phyloP scores from a whole-genome alignment of 2,329 filamentous ascomycete species.

The Curvularia verruculosa region DNA sequence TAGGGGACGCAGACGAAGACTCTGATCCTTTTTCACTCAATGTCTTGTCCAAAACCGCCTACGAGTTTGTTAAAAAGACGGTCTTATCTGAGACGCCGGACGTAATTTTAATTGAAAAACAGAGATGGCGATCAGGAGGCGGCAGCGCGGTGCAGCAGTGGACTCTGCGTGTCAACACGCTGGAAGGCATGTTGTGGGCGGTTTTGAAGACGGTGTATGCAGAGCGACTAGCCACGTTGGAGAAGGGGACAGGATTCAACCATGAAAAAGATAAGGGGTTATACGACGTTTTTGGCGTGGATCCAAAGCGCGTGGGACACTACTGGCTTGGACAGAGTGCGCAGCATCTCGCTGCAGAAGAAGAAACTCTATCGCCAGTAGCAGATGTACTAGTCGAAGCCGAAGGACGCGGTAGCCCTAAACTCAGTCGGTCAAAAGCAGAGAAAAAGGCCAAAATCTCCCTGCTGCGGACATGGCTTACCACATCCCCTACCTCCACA shows the following conservation, averaged over 20 bases:
- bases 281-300: slow-evolving; percentile 36
- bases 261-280: slow-evolving; percentile 2
- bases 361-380: neutral
- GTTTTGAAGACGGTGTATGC: slow-evolving; percentile 46
- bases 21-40: slow-evolving; percentile 59
- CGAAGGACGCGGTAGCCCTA: slow-evolving; percentile 26
- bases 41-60: slow-evolving; percentile 62
- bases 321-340: slow-evolving; percentile 43
- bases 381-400: neutral
- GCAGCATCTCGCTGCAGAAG: slow-evolving; percentile 7
- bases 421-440: slow-evolving; percentile 48
- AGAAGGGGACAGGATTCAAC: neutral
- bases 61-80: slow-evolving; percentile 57
- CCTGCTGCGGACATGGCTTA: slow-evolving; percentile 55
- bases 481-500: slow-evolving; percentile 18
- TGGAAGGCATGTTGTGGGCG: slow-evolving; percentile 82
- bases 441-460: slow-evolving; percentile 69
- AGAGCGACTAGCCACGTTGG: neutral
- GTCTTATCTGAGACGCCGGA: slow-evolving; percentile 65
- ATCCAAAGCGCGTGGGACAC: slow-evolving; percentile 46
- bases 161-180: slow-evolving; percentile 80
- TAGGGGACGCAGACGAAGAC: slow-evolving; percentile 15
- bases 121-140: slow-evolving; percentile 69
- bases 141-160: slow-evolving; percentile 74
- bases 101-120: slow-evolving; percentile 72